Conservation (phyloP, 768 basidiomycete species). For the Lactarius deliciosus region DNA sequence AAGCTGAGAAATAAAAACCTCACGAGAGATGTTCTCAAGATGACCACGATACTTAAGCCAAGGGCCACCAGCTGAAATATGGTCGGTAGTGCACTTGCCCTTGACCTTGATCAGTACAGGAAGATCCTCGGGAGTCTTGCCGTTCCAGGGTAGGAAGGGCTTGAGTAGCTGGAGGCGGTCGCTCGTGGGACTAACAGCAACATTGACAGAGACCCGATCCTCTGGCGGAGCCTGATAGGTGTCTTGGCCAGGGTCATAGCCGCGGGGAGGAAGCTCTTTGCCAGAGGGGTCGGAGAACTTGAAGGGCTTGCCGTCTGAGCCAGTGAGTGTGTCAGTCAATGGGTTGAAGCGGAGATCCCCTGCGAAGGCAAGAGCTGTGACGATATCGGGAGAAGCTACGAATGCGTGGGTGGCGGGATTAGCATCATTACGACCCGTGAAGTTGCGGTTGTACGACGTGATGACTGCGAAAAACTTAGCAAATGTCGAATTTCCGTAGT, state of each 20-base stretch:
- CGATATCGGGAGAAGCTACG: conserved; percentile 90
- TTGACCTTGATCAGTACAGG: conserved; percentile 97
- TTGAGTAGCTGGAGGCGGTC: conserved; percentile 89
- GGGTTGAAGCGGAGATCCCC: conserved; percentile 97
- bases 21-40: conserved; percentile 95
- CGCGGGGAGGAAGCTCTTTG: conserved; percentile 88
- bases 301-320: conserved; percentile 93
- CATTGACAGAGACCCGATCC: conserved; percentile 79
- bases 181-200: conserved; percentile 80
- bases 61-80: conserved; percentile 96
- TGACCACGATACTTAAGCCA: conserved; percentile 99
- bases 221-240: conserved; percentile 94
- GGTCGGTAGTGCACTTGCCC: conserved; percentile 99
- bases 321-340: conserved; percentile 82
- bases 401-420: conserved; percentile 99
- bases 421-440: conserved; percentile 99
- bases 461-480: conserved; percentile 58
- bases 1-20: conserved; percentile 35
- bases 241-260: conserved; percentile 95
- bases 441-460: conserved; percentile 99
- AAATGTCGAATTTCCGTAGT: background rate
- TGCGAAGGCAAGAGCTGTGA: conserved; percentile 95
- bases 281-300: conserved; percentile 93
- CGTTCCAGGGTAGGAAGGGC: conserved; percentile 92
- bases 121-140: conserved; percentile 84